Evolutionary conservation across 2,329 filamentous ascomycete genomes (phyloP).

Genomic region (Penicillium sp.): DNA sequence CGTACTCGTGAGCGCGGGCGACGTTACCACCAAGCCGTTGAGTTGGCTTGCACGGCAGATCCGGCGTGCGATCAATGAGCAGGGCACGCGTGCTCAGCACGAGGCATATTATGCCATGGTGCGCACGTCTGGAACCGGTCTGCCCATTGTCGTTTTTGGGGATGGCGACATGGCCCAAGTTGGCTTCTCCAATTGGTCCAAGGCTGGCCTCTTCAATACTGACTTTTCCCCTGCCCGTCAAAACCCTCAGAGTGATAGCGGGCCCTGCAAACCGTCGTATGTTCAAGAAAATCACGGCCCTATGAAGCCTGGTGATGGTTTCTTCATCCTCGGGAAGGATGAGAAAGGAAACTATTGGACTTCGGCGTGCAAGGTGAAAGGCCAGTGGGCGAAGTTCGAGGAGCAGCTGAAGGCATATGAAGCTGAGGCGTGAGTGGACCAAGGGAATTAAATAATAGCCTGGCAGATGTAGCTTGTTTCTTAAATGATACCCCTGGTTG

Average conservation of each 20-base stretch:
- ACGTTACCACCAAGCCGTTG: slow-evolving; percentile 12
- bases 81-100: slow-evolving; percentile 18
- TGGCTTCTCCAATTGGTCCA: slow-evolving; percentile 17
- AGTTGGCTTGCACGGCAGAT: slow-evolving; percentile 17
- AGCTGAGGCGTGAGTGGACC: not conserved
- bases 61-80: slow-evolving; percentile 15
- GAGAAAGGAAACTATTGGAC: slow-evolving; percentile 18
- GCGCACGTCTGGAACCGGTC: slow-evolving; percentile 9
- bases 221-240: slow-evolving; percentile 13
- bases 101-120: slow-evolving; percentile 12
- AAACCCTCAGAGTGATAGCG: not conserved
- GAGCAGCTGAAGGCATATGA: slow-evolving; percentile 14
- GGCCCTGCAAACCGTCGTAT: slow-evolving; percentile 13
- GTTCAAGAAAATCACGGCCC: slow-evolving; percentile 20
- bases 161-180: slow-evolving; percentile 14
- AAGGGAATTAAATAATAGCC: slow-evolving; percentile 4
- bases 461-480: no score
- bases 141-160: slow-evolving; percentile 13
- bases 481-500: no score
- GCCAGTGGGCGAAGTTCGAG: slow-evolving; percentile 16
- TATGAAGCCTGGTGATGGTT: slow-evolving; percentile 15
- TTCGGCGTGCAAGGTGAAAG: slow-evolving; percentile 18
- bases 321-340: slow-evolving; percentile 17
- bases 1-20: slow-evolving; percentile 11
- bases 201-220: slow-evolving; percentile 13